Conservation (phyloP, 306 rosid genomes). For the Clitoria ternatea region DNA sequence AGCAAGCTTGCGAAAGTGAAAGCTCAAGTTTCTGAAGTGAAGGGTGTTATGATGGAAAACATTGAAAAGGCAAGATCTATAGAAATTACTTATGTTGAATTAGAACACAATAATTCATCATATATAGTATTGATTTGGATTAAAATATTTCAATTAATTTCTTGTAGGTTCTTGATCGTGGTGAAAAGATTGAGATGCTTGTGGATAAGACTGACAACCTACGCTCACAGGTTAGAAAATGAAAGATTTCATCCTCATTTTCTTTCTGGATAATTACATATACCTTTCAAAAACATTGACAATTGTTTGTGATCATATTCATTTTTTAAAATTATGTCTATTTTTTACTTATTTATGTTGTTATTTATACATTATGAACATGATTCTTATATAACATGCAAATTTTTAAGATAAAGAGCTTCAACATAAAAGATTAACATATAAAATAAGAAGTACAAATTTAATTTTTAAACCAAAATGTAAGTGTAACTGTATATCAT, state of each 20-base stretch:
- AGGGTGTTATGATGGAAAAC: conserved; percentile 99
- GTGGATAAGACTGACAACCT: conserved; percentile 94
- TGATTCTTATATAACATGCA: too few relatives aligned
- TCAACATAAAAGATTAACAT: too few relatives aligned
- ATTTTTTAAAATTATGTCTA: too few relatives aligned
- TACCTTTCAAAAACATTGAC: too few relatives aligned
- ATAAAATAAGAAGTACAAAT: too few relatives aligned
- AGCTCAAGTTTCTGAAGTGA: conserved; percentile 97
- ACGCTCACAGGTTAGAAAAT: conserved; percentile 76
- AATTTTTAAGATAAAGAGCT: too few relatives aligned
- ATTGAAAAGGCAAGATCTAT: conserved; percentile 68
- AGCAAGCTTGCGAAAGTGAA: conserved; percentile 95
- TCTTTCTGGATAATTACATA: neutral
- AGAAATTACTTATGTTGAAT: too few relatives aligned
- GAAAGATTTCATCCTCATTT: neutral
- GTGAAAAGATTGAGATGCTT: conserved; percentile 88
- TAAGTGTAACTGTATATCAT: too few relatives aligned
- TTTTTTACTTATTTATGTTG: too few relatives aligned
- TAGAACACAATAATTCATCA: neutral
- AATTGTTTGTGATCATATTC: too few relatives aligned
- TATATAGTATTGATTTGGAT: neutral
- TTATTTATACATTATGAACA: too few relatives aligned
- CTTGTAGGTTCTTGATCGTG: conserved; percentile 92
- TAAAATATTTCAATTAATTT: neutral
- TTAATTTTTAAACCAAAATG: too few relatives aligned